These are phyloP conservation scores for Elsinoe australis DNA, from an alignment of 2,329 filamentous ascomycete genomes.

Conservation along the genomic window DNA sequence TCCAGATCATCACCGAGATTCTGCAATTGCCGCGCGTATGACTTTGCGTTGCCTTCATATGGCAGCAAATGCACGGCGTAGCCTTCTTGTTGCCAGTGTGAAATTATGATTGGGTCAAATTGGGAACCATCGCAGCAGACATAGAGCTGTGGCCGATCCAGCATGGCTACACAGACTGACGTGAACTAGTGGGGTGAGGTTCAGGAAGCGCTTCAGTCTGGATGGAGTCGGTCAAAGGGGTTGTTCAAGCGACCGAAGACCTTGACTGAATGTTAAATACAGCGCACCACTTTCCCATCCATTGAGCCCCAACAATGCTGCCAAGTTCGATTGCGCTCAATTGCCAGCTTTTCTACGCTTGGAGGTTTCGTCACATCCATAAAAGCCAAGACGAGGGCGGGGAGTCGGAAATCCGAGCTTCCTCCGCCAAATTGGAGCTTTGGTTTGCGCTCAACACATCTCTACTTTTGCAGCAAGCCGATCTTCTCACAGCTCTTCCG, in stretches of 20 bases:
- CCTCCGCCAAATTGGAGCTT: no score
- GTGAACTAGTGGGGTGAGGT: constrained; percentile 1
- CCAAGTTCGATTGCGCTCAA: not conserved
- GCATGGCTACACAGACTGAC: constrained; percentile 1
- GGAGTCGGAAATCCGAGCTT: not conserved
- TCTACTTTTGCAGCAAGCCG: no score
- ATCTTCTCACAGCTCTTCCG: no score
- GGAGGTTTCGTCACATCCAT: not conserved
- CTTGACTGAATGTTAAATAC: no score
- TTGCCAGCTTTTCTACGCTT: no score
- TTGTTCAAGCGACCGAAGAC: no score
- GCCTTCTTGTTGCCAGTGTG: constrained; percentile 37
- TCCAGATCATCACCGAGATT: constrained; percentile 35
- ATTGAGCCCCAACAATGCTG: no score
- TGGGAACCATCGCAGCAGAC: constrained; percentile 34
- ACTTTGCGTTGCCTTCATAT: constrained; percentile 23
- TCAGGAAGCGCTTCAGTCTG: no score
- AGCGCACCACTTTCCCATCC: no score
- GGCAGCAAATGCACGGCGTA: constrained; percentile 37
- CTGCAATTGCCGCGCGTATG: constrained; percentile 30
- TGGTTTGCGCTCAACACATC: no score
- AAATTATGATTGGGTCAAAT: constrained; percentile 33
- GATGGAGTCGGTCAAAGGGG: no score
- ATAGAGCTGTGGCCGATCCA: constrained; percentile 28
- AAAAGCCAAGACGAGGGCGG: not conserved